phyloP scores from a whole-genome alignment of 2,329 filamentous ascomycete genomes.

The Nemania sp. region DNA sequence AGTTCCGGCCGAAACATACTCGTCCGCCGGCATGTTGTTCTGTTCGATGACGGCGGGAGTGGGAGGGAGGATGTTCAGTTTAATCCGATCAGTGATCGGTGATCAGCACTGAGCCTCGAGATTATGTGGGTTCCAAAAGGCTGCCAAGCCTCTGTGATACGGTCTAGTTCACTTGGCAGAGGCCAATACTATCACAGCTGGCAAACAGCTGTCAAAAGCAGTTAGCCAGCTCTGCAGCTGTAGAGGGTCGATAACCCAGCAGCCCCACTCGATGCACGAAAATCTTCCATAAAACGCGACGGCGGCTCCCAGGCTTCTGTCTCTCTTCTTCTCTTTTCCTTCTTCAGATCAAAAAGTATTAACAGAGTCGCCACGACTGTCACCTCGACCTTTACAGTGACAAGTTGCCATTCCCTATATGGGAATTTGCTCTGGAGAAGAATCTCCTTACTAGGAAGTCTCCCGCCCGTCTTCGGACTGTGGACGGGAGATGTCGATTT shows the following conservation, averaged over 20 bases:
- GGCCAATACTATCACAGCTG: no score
- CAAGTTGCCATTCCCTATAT: constrained; percentile 68
- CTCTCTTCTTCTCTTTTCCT: constrained; percentile 57
- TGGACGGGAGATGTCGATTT: constrained; percentile 70
- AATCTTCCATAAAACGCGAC: constrained; percentile 44
- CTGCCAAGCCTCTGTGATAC: neutral
- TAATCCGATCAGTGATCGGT: no score
- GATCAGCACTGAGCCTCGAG: neutral
- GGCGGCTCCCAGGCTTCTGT: constrained; percentile 8
- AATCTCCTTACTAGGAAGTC: constrained; percentile 74
- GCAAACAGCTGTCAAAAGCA: neutral
- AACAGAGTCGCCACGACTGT: constrained; percentile 73
- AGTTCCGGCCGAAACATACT: constrained; percentile 74
- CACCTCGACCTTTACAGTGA: constrained; percentile 69
- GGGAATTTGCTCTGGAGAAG: constrained; percentile 68
- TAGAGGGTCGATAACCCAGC: no score
- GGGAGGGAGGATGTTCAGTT: constrained; percentile 5
- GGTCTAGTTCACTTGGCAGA: neutral
- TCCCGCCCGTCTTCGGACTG: constrained; percentile 61
- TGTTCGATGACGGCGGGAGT: constrained; percentile 4
- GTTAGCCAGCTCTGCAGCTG: no score
- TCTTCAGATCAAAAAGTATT: constrained; percentile 71
- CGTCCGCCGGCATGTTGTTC: constrained; percentile 74
- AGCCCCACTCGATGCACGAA: constrained; percentile 24
- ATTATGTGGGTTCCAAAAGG: neutral